Percentiles rank a stretch among this genome's conserved stretches.
These are phyloP conservation scores for Ogataea sp. DNA, from an alignment of 805 yeast genomes.

Conservation along the genomic window DNA sequence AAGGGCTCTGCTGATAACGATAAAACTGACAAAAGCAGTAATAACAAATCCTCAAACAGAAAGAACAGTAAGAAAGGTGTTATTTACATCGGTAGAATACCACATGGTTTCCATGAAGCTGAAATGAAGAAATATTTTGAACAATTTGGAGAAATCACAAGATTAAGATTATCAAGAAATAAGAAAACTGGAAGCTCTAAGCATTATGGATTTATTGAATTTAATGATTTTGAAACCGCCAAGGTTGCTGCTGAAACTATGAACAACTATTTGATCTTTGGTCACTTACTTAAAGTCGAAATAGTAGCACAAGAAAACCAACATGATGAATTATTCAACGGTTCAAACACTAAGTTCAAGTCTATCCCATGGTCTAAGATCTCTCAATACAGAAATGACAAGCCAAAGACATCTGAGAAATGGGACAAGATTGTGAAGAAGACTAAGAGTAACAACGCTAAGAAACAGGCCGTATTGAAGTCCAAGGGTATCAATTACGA, in stretches of 20 bases:
- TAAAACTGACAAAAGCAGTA: background rate
- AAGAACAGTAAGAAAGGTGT: constrained; percentile 45
- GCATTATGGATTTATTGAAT: constrained; percentile 89
- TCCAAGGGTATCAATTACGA: constrained; percentile 52
- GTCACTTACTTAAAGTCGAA: constrained; percentile 67
- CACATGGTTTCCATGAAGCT: constrained; percentile 83
- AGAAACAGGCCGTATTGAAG: constrained; percentile 41
- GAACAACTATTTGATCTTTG: constrained; percentile 87
- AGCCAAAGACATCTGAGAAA: constrained; percentile 45
- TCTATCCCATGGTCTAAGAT: constrained; percentile 54
- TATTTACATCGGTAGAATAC: constrained; percentile 85
- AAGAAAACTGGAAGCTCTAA: constrained; percentile 85
- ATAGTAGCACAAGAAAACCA: constrained; percentile 48
- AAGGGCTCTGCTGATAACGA: constrained; percentile 3
- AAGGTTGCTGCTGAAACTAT: constrained; percentile 87
- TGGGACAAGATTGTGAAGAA: constrained; percentile 47
- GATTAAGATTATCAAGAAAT: constrained; percentile 78
- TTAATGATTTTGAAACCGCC: constrained; percentile 67
- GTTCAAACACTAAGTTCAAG: constrained; percentile 46
- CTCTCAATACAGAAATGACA: constrained; percentile 44
- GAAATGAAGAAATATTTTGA: constrained; percentile 73
- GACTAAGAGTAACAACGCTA: constrained; percentile 31
- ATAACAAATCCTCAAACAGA: background rate
- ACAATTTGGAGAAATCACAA: constrained; percentile 83
- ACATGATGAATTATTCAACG: constrained; percentile 51